A percentile compares a stretch with the other conserved stretches of the same genome.
Evolutionary conservation across 306 rosid species (phyloP).

Genomic region (Erythrophleum fordii): DNA sequence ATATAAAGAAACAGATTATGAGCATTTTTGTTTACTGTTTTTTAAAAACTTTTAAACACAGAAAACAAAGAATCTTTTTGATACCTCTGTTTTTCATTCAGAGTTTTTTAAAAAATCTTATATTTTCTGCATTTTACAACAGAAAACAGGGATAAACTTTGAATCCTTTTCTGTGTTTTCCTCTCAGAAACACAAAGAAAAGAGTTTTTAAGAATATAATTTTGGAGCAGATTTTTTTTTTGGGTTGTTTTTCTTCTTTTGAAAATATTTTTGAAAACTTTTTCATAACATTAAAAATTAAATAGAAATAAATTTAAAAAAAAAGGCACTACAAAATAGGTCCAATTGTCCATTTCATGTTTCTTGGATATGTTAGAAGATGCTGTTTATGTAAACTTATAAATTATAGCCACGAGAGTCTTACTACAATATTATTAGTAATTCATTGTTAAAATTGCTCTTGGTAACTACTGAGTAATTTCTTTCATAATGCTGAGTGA

Average conservation of each 20-base stretch:
- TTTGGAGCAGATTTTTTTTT: background rate
- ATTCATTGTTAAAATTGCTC: background rate
- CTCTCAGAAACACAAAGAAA: background rate
- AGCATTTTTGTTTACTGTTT: background rate
- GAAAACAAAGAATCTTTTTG: background rate
- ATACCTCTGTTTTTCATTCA: background rate
- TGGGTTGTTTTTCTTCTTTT: too few relatives aligned
- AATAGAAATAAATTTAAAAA: too few relatives aligned
- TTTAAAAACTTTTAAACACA: background rate
- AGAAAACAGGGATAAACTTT: background rate
- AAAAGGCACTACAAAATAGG: too few relatives aligned
- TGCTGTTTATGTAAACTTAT: too few relatives aligned
- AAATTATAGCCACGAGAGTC: background rate
- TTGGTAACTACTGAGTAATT: constrained; percentile 11
- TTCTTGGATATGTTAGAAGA: too few relatives aligned
- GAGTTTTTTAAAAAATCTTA: background rate
- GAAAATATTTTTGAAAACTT: too few relatives aligned
- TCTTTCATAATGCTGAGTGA: background rate
- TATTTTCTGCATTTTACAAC: background rate
- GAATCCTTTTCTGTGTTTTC: background rate
- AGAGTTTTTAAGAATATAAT: background rate
- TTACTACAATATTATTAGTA: background rate
- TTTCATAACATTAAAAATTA: too few relatives aligned
- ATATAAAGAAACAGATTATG: background rate
- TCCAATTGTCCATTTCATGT: too few relatives aligned